phyloP scores from a whole-genome alignment of 306 rosid species.

The Cicer cuneatum region DNA sequence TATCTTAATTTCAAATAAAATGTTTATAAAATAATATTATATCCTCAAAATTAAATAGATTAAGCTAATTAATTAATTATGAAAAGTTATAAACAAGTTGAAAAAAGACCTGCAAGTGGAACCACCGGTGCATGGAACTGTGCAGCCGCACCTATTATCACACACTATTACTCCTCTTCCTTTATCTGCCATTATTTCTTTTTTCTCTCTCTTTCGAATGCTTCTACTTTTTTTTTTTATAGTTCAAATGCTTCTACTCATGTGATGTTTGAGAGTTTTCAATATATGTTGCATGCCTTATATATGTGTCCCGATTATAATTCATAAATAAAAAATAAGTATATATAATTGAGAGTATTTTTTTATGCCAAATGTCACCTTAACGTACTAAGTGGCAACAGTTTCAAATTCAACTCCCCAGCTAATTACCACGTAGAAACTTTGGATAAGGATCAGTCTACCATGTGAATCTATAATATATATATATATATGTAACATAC shows the following conservation, averaged over 20 bases:
- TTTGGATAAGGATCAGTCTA: constrained; percentile 31
- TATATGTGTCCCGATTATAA: not conserved
- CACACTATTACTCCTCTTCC: constrained; percentile 33
- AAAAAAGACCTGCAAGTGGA: constrained; percentile 51
- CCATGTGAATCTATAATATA: too few species aligned
- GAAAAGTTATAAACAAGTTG: not conserved
- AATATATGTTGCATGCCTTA: not conserved
- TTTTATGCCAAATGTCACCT: constrained; percentile 30
- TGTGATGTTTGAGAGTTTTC: not conserved
- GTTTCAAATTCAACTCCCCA: not conserved
- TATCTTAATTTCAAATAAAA: too few species aligned
- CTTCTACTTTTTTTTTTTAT: not conserved
- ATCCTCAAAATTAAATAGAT: too few species aligned
- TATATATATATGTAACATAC: too few species aligned
- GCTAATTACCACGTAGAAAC: constrained; percentile 26
- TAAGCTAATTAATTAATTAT: too few species aligned
- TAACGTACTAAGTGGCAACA: constrained; percentile 34
- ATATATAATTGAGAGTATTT: not conserved
- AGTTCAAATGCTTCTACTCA: too few species aligned
- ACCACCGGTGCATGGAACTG: constrained; percentile 53
- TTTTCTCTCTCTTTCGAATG: not conserved
- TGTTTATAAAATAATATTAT: too few species aligned
- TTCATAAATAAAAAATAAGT: too few species aligned
- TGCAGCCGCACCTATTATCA: constrained; percentile 53
- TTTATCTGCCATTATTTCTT: constrained; percentile 38